These are phyloP conservation scores for Erigeron philadelphicus DNA, from an alignment of 140 eudicot genomes.

Conservation along the genomic window DNA sequence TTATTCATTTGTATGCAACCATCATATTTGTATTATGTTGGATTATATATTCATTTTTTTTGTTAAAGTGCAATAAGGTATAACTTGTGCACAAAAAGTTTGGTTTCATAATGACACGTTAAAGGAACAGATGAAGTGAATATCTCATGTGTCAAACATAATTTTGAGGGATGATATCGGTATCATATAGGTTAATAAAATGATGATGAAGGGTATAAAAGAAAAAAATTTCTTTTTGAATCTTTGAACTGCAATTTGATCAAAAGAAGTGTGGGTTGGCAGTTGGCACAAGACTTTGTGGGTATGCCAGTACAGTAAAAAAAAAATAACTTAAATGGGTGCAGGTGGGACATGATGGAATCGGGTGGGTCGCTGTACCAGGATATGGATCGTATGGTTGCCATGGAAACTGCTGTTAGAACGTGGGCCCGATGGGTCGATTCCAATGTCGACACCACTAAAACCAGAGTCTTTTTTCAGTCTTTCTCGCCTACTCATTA, in stretches of 20 bases:
- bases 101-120: too few relatives aligned
- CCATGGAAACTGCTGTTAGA: constrained; percentile 63
- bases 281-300: constrained; percentile 2
- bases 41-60: too few relatives aligned
- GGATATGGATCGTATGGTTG: constrained; percentile 84
- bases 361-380: constrained; percentile 60
- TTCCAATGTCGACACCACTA: constrained; percentile 49
- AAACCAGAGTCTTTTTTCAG: constrained; percentile 74
- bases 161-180: too few relatives aligned
- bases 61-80: too few relatives aligned
- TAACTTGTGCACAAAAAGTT: too few relatives aligned
- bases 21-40: too few relatives aligned
- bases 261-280: constrained; percentile 2
- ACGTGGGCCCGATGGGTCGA: constrained; percentile 97
- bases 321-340: constrained; percentile 18
- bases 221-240: too few relatives aligned
- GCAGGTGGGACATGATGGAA: constrained; percentile 93
- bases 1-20: too few relatives aligned
- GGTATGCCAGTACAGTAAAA: background rate
- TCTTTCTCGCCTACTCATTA: constrained; percentile 89
- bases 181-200: too few relatives aligned
- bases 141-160: too few relatives aligned
- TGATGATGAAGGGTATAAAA: too few relatives aligned
- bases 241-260: background rate
- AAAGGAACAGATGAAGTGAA: too few relatives aligned